A percentile compares a stretch with the other conserved stretches of the same genome.
Evolutionary conservation across 164 flowering plant genomes (phyloP).

Genomic region (Sedum album): DNA sequence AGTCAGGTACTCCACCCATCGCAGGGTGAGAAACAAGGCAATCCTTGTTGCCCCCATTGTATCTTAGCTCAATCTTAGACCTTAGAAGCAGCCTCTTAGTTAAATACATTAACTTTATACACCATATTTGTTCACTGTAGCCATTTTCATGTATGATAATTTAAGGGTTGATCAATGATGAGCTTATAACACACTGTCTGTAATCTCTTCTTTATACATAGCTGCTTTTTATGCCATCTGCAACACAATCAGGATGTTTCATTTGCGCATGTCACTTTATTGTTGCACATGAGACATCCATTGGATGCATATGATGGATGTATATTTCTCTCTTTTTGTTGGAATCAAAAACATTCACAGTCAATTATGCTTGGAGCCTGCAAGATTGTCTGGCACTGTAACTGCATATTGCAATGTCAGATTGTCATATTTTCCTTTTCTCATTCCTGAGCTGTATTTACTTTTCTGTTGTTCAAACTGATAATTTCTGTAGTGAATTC

Average conservation of each 20-base stretch:
- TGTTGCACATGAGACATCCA: not conserved
- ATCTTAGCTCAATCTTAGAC: not conserved
- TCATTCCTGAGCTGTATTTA: not conserved
- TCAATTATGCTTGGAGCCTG: not conserved
- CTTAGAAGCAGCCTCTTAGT: not conserved
- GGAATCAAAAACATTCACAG: not conserved
- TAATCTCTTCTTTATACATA: not conserved
- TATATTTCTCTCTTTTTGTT: not conserved
- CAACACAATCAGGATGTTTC: not conserved
- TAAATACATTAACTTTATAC: not conserved
- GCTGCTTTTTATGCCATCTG: not conserved
- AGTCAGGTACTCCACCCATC: not conserved
- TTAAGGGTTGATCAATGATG: not conserved
- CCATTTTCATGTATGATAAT: not conserved
- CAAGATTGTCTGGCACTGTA: not conserved
- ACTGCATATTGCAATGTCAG: not conserved
- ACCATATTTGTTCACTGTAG: not conserved
- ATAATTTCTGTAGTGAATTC: not conserved
- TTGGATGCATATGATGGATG: not conserved
- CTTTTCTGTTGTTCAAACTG: not conserved
- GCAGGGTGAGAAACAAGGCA: not conserved
- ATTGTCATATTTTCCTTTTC: not conserved
- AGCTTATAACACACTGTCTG: not conserved
- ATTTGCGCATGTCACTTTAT: not conserved
- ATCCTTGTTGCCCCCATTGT: not conserved